Evolutionary conservation across 1,284 basidiomycete genomes (phyloP).

Genomic region (Ceratobasidium theobromae): DNA sequence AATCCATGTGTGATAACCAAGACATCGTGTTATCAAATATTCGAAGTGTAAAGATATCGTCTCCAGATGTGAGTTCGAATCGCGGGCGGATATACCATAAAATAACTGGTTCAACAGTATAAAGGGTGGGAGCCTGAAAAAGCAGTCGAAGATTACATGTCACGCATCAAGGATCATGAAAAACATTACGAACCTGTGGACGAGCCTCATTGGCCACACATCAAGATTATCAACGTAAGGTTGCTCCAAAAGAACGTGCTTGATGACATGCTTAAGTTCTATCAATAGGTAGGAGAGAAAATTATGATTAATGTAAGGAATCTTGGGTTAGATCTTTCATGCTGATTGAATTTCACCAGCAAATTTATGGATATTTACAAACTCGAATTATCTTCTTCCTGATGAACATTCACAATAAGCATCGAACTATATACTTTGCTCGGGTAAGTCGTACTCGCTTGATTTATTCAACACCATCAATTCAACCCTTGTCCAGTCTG

Average conservation of each 20-base stretch:
- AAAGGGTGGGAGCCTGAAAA: conserved; percentile 88
- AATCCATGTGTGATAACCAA: conserved; percentile 83
- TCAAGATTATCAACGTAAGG: conserved; percentile 92
- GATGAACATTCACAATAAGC: conserved; percentile 96
- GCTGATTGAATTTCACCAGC: conserved; percentile 49
- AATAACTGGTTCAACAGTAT: conserved; percentile 58
- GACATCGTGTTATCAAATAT: conserved; percentile 95
- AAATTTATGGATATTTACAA: conserved; percentile 84
- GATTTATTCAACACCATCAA: background rate
- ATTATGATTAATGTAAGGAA: conserved; percentile 82
- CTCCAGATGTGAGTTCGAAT: conserved; percentile 77
- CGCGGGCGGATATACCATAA: background rate
- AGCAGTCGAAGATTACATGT: conserved; percentile 89
- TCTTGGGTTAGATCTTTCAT: background rate
- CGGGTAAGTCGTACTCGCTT: conserved; percentile 55
- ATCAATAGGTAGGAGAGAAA: conserved; percentile 78
- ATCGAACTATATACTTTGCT: conserved; percentile 90
- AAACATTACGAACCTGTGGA: conserved; percentile 86
- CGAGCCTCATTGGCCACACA: conserved; percentile 84
- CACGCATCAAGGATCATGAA: conserved; percentile 87
- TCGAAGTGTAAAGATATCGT: conserved; percentile 95
- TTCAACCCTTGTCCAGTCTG: conserved; percentile 62
- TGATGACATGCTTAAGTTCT: background rate
- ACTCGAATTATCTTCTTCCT: conserved; percentile 93
- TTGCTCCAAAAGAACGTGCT: background rate